phyloP scores from a whole-genome alignment of 1,284 basidiomycete genomes.

The Caloboletus firmus region DNA sequence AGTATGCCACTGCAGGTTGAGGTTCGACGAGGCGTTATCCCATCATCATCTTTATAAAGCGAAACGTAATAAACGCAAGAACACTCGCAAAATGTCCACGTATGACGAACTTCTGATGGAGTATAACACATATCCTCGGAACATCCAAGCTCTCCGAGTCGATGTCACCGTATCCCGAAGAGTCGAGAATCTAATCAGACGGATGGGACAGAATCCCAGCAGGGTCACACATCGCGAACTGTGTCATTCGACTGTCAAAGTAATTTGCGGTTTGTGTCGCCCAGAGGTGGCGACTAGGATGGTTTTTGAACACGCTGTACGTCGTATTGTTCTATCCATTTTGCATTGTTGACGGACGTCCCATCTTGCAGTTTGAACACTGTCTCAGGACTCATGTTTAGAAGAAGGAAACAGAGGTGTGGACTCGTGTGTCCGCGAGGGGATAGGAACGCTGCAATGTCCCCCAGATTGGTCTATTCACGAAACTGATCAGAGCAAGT shows the following conservation, averaged over 20 bases:
- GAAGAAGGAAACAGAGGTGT: constrained; percentile 4
- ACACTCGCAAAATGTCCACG: background rate
- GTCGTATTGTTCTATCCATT: background rate
- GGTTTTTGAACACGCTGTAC: constrained; percentile 12
- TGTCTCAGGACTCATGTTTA: constrained; percentile 3
- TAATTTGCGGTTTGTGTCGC: constrained; percentile 13
- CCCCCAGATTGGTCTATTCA: background rate
- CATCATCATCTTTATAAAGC: constrained; percentile 11
- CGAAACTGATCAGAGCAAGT: too few species aligned
- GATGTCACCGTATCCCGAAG: constrained; percentile 9
- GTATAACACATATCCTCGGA: background rate
- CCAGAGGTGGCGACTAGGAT: background rate
- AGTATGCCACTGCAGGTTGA: background rate
- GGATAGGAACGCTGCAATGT: background rate
- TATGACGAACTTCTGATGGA: background rate
- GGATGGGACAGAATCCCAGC: constrained; percentile 11
- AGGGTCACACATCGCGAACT: constrained; percentile 1
- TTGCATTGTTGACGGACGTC: background rate
- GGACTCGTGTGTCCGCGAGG: constrained; percentile 5
- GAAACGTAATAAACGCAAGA: background rate
- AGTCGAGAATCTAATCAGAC: constrained; percentile 14
- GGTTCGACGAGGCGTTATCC: constrained; percentile 13
- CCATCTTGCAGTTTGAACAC: constrained; percentile 9
- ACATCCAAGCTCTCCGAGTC: constrained; percentile 5
- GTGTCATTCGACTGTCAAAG: constrained; percentile 7